Evolutionary conservation across 108 stramenopile genomes (phyloP).

Genomic region (Fistulifera pelliculosa): DNA sequence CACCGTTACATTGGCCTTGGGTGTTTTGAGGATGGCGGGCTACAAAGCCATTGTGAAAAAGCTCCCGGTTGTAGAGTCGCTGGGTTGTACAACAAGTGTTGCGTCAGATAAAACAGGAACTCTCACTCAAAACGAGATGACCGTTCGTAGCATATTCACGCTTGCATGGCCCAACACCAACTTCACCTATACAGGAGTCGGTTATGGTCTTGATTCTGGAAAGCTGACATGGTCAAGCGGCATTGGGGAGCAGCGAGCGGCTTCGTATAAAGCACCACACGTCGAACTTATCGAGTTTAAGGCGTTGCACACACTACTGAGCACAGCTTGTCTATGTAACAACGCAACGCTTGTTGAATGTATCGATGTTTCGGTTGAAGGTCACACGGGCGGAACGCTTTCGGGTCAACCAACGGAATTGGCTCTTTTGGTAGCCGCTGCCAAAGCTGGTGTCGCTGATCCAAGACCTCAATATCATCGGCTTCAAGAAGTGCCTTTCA

Average conservation of each 20-base stretch:
- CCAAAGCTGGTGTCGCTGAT: constrained; percentile 73
- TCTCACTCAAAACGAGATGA: constrained; percentile 97
- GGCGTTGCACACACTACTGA: constrained; percentile 53
- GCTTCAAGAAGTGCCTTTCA: constrained; percentile 88
- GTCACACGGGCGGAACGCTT: constrained; percentile 19
- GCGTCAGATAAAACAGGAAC: constrained; percentile 98
- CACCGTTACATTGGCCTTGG: constrained; percentile 83
- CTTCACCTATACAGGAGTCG: constrained; percentile 74
- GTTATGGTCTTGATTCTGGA: constrained; percentile 46
- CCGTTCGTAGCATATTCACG: constrained; percentile 45
- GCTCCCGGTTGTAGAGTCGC: constrained; percentile 90
- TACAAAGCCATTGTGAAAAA: constrained; percentile 88
- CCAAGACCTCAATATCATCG: constrained; percentile 79
- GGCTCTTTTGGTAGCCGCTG: constrained; percentile 76
- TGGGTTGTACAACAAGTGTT: constrained; percentile 88
- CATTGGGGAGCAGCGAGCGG: background rate
- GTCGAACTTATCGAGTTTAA: constrained; percentile 27
- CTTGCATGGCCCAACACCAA: constrained; percentile 54
- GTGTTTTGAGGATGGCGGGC: constrained; percentile 89
- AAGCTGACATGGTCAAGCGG: constrained; percentile 17
- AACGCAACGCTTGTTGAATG: constrained; percentile 52
- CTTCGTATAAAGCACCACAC: background rate
- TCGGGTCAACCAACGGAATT: constrained; percentile 91
- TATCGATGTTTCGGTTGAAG: constrained; percentile 24
- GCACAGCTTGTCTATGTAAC: constrained; percentile 73